These are phyloP conservation scores for Echeveria elegans DNA, from an alignment of 164 flowering plant species.

Conservation along the genomic window DNA sequence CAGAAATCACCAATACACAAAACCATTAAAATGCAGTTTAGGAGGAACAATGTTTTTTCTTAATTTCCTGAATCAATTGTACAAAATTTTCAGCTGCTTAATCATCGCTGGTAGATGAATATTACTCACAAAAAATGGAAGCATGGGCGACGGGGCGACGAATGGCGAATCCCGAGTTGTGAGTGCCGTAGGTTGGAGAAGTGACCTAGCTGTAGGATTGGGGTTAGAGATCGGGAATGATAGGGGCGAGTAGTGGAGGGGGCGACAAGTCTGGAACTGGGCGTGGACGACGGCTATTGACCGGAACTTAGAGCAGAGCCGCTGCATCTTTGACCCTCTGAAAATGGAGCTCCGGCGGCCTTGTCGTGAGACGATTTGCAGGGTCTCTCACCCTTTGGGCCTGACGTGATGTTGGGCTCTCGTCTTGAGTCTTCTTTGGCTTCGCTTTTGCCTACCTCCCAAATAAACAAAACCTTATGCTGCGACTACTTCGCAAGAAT, in stretches of 20 bases:
- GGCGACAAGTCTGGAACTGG: constrained; percentile 4
- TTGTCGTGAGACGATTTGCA: no score
- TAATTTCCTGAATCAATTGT: neutral
- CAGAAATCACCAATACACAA: neutral
- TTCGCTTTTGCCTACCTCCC: no score
- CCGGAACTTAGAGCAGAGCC: neutral
- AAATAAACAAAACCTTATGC: no score
- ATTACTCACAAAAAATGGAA: neutral
- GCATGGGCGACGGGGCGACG: neutral
- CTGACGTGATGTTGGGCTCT: neutral
- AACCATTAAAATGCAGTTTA: neutral
- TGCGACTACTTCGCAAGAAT: no score
- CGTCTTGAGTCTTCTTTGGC: neutral
- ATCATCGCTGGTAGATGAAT: neutral
- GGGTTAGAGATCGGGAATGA: neutral
- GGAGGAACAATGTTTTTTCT: neutral
- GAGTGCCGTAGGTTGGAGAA: neutral
- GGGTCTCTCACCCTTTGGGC: constrained; percentile 1
- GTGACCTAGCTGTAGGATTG: neutral
- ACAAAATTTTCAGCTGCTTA: neutral
- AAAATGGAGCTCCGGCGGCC: constrained; percentile 7
- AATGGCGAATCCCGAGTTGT: neutral
- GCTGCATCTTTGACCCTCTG: constrained; percentile 9
- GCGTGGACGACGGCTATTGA: constrained; percentile 6
- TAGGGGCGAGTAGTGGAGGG: neutral